These are phyloP conservation scores for Solanum chiquidenum DNA, from an alignment of 257 asterid genomes.

Conservation along the genomic window DNA sequence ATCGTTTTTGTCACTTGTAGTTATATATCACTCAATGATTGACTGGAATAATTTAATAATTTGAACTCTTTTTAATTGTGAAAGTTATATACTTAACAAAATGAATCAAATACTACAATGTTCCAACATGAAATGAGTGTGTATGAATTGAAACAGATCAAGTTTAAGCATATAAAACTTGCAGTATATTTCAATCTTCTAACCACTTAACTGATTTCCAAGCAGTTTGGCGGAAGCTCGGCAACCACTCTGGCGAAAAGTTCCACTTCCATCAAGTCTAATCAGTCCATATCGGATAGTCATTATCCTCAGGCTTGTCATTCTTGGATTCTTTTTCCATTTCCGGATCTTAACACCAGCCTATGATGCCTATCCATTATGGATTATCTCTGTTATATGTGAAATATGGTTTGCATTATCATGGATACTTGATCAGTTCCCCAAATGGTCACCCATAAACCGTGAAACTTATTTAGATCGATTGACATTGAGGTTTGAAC, in stretches of 20 bases:
- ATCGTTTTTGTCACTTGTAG: background rate
- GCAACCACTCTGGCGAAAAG: slow-evolving; percentile 79
- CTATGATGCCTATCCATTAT: slow-evolving; percentile 60
- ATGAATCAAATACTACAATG: background rate
- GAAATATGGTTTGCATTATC: slow-evolving; percentile 82
- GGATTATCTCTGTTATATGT: slow-evolving; percentile 75
- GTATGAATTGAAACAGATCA: background rate
- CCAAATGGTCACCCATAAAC: slow-evolving; percentile 74
- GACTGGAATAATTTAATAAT: background rate
- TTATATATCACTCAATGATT: background rate
- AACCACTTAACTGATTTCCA: background rate
- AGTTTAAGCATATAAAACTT: background rate
- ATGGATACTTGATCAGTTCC: slow-evolving; percentile 88
- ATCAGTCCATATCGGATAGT: slow-evolving; percentile 74
- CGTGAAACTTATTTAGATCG: slow-evolving; percentile 83
- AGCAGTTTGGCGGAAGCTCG: slow-evolving; percentile 75
- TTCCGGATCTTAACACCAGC: slow-evolving; percentile 69
- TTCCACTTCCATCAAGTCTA: slow-evolving; percentile 66
- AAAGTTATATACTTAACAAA: background rate
- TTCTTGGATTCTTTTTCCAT: slow-evolving; percentile 65
- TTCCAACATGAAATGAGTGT: background rate
- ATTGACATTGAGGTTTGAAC: slow-evolving; percentile 58
- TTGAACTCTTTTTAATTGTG: background rate
- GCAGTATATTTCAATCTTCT: background rate
- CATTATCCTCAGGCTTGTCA: slow-evolving; percentile 50